Base-by-base conservation (phyloP, 805 yeast species). In the Ogataea saltuana region DNA sequence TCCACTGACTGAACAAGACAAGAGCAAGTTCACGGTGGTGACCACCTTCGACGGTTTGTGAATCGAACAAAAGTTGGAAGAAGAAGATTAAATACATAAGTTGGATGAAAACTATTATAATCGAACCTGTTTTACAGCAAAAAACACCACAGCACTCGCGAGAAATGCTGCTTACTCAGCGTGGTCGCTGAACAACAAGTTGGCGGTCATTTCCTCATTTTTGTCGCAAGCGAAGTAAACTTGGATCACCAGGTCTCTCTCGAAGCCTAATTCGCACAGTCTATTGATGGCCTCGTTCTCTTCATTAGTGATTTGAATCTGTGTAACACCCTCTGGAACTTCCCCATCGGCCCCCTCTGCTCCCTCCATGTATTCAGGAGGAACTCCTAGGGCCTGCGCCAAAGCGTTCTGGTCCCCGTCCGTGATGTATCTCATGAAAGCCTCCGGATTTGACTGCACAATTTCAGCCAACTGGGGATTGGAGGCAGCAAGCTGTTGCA, bases 171-270 rank as follows among this genome's bases (percentile, higher is more conserved):
- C n/a, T 43, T 47, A 57, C 28, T 62, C 67, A 39, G 68, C 66
- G 45, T 76, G 78, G 48, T 77, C 83, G 59, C 75, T 76, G 59
- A 93, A 86, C 55, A 93, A 73, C 60, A 88, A 79, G 69, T 93
- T 93, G 17, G 98, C 99, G 32, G 99, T 89, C 58, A 88, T 78
- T 71, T 91, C 97, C 70, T 93, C 99, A 67, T 93, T 88, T 70
- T 89, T 91, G 60, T 93, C 99, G 67, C 99, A 93, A 31, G 98
- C 98, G 75, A 93, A 83, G 70, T 88, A 93, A 22, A 95, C 96
- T 70, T 90, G 96, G 48, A 89, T 80, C 33, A 87, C 99, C 44
- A 85, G 71, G 54, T 83, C 76, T 54, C 96, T 78, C 53, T 88
- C 96, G 58, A 93, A 93, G 0, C 99, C 99, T 52, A 93, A 74